These are phyloP conservation scores for Gnomoniopsis smithogilvyi DNA, from an alignment of 2,329 filamentous ascomycete genomes.

Conservation along the genomic window DNA sequence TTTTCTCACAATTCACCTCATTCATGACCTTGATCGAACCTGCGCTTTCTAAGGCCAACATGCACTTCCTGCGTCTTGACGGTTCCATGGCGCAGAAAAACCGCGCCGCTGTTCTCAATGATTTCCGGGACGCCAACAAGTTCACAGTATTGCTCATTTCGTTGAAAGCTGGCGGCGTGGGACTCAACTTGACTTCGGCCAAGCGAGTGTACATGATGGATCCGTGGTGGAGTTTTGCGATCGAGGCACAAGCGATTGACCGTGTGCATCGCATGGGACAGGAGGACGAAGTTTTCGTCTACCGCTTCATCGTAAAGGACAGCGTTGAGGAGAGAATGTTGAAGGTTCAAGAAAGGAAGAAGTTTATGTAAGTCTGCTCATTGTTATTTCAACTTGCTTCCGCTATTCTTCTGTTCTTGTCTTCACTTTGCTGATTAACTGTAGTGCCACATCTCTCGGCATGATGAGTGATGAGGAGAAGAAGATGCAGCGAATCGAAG, in stretches of 20 bases:
- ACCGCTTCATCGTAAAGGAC: constrained; percentile 81
- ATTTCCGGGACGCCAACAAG: constrained; percentile 62
- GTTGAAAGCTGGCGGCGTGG: constrained; percentile 86
- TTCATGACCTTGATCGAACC: constrained; percentile 90
- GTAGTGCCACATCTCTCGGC: constrained; percentile 85
- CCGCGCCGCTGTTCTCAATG: constrained; percentile 70
- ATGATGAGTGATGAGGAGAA: constrained; percentile 97
- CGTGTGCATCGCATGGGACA: constrained; percentile 97
- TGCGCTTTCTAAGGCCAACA: constrained; percentile 67
- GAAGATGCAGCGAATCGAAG: constrained; percentile 83
- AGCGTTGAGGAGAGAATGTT: constrained; percentile 97
- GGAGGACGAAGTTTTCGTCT: constrained; percentile 78
- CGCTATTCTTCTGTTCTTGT: neutral
- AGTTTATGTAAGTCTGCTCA: constrained; percentile 73
- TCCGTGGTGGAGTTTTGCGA: constrained; percentile 97
- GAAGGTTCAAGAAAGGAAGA: constrained; percentile 90
- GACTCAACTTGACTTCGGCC: constrained; percentile 86
- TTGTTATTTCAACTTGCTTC: neutral
- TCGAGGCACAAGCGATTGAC: constrained; percentile 96
- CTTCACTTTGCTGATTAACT: constrained; percentile 20
- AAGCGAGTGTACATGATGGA: constrained; percentile 98
- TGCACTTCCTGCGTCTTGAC: constrained; percentile 83
- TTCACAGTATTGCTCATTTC: constrained; percentile 79
- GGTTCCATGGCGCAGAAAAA: constrained; percentile 85
- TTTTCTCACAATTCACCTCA: constrained; percentile 97